Conservation (phyloP, 2,329 filamentous ascomycete genomes). For the Lecanoromycetidae sp. region DNA sequence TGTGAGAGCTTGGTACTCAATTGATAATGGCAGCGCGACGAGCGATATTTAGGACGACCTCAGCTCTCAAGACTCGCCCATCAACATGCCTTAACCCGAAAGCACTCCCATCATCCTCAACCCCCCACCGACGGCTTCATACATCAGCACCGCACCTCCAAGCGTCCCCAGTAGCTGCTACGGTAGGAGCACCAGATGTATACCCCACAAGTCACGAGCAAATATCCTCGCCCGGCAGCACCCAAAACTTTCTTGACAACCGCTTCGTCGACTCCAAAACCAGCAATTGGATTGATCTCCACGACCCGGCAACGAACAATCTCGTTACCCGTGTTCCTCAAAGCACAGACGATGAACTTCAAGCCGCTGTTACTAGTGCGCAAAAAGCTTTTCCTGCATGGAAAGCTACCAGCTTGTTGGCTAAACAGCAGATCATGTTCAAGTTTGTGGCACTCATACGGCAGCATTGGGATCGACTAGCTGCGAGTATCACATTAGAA, state of each 20-base stretch:
- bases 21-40: not conserved
- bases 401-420: conserved; percentile 48
- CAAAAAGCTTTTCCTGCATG: conserved; percentile 52
- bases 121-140: conserved; percentile 37
- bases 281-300: conserved; percentile 50
- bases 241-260: conserved; percentile 54
- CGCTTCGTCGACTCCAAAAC: conserved; percentile 47
- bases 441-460: conserved; percentile 52
- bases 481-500: conserved; percentile 53
- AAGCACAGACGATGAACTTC: conserved; percentile 51
- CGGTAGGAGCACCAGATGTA: conserved; percentile 37
- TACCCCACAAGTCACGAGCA: conserved; percentile 46
- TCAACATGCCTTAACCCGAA: not conserved
- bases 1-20: too few relatives aligned
- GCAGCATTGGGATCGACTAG: conserved; percentile 53
- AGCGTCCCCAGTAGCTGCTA: conserved; percentile 33
- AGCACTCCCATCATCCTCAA: not conserved
- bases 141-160: conserved; percentile 42
- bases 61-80: not conserved
- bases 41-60: not conserved
- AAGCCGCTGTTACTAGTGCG: conserved; percentile 49
- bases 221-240: conserved; percentile 44
- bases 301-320: conserved; percentile 56
- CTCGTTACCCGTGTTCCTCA: conserved; percentile 54
- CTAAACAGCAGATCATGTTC: conserved; percentile 54